phyloP scores from a whole-genome alignment of 345 rosid genomes.

The Populus alba region DNA sequence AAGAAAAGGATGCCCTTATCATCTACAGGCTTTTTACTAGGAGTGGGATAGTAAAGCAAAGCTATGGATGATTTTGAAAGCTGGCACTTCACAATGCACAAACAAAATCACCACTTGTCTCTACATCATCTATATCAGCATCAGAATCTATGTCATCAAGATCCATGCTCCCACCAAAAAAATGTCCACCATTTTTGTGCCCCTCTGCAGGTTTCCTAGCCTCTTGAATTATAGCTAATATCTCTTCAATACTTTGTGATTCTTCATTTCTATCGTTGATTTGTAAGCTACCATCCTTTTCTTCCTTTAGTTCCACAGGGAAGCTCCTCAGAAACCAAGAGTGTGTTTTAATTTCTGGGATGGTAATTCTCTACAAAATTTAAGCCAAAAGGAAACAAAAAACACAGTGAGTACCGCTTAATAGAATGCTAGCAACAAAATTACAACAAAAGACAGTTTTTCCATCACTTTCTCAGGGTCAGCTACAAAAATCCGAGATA shows the following conservation, averaged over 20 bases:
- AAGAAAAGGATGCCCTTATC: slow-evolving; percentile 14
- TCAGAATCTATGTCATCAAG: slow-evolving; percentile 56
- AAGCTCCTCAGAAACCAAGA: slow-evolving; percentile 26
- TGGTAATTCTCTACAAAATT: slow-evolving; percentile 20
- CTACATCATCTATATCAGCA: slow-evolving; percentile 41
- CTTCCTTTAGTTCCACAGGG: slow-evolving; percentile 16
- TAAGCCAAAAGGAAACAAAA: not conserved
- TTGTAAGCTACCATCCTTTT: not conserved
- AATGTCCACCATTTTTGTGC: not conserved
- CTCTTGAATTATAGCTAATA: slow-evolving; percentile 17
- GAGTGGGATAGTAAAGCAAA: not conserved
- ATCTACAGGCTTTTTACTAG: not conserved
- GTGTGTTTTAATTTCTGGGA: slow-evolving; percentile 24
- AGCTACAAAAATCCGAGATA: slow-evolving; percentile 77
- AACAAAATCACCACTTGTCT: slow-evolving; percentile 77
- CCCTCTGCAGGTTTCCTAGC: slow-evolving; percentile 16
- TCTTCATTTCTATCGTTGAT: not conserved
- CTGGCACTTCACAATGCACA: slow-evolving; percentile 50
- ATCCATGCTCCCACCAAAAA: slow-evolving; percentile 47
- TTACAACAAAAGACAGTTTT: not conserved
- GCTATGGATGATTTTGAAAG: not conserved
- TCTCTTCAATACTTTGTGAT: slow-evolving; percentile 21
- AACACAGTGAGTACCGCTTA: too few relatives aligned
- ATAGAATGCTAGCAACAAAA: not conserved
- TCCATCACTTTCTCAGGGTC: slow-evolving; percentile 66